These are phyloP conservation scores for Rhynchospora breviuscula DNA, from an alignment of 176 grass and related monocot species.

Conservation along the genomic window DNA sequence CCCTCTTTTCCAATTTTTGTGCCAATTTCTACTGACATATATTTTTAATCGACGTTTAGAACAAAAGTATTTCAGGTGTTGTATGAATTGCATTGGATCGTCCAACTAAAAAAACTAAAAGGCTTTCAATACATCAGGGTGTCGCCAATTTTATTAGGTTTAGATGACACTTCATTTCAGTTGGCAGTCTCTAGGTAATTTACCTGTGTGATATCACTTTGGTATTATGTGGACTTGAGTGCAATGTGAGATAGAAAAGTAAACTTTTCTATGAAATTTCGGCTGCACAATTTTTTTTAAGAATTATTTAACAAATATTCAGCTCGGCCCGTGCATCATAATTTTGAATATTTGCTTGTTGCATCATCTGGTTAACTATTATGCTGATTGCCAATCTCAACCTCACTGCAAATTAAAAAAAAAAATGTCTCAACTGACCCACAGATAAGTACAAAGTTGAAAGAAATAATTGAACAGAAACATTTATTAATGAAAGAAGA, in stretches of 20 bases:
- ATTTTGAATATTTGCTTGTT: slow-evolving; percentile 6
- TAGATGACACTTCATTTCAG: background rate
- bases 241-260: background rate
- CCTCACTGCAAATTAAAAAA: slow-evolving; percentile 1
- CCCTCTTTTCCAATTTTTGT: background rate
- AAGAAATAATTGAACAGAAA: slow-evolving; percentile 13
- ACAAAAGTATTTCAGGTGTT: background rate
- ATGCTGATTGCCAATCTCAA: background rate
- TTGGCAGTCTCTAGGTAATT: background rate
- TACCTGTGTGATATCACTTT: background rate
- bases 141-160: background rate
- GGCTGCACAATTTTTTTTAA: background rate
- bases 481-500: slow-evolving; percentile 19
- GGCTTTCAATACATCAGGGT: background rate
- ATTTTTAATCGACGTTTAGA: background rate
- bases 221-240: background rate
- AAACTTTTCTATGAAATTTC: background rate
- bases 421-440: slow-evolving; percentile 5
- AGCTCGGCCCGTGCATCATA: background rate
- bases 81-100: background rate
- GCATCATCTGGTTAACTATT: background rate
- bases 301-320: background rate
- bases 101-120: background rate
- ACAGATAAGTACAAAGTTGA: slow-evolving; percentile 16
- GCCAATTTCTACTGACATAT: background rate